A percentile compares a stretch with the other conserved stretches of the same genome.
Evolutionary conservation across 2,329 filamentous ascomycete species (phyloP).

Genomic region (Colletotrichum theobromicola): DNA sequence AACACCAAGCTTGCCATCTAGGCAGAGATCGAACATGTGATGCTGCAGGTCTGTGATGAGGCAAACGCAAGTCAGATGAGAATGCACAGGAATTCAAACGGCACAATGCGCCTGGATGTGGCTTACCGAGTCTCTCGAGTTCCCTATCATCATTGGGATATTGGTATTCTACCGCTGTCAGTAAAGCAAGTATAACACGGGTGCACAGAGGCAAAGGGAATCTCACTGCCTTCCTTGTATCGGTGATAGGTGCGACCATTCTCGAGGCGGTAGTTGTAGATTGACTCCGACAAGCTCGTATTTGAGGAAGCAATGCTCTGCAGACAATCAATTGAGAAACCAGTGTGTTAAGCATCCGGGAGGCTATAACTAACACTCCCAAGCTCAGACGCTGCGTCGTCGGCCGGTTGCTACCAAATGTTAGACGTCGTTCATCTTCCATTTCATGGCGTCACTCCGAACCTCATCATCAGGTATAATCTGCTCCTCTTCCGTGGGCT

Average conservation of each 20-base stretch:
- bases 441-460: too few species aligned
- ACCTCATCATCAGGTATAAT: neutral
- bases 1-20: neutral
- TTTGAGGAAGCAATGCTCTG: neutral
- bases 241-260: slow-evolving; percentile 31
- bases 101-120: neutral
- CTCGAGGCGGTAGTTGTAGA: slow-evolving; percentile 25
- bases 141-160: neutral
- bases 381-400: neutral
- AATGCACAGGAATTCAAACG: neutral
- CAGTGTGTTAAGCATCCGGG: too few species aligned
- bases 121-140: neutral
- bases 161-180: neutral
- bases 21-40: neutral
- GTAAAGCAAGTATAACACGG: neutral
- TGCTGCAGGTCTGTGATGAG: neutral
- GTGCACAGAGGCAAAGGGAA: too few species aligned
- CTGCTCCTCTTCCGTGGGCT: neutral
- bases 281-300: neutral
- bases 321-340: too few species aligned
- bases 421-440: too few species aligned
- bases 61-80: neutral
- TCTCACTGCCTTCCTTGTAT: slow-evolving; percentile 29
- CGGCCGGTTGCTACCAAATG: too few species aligned
- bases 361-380: neutral